phyloP scores from a whole-genome alignment of 2,329 filamentous ascomycete genomes.

The Plenodomus lindquistii region DNA sequence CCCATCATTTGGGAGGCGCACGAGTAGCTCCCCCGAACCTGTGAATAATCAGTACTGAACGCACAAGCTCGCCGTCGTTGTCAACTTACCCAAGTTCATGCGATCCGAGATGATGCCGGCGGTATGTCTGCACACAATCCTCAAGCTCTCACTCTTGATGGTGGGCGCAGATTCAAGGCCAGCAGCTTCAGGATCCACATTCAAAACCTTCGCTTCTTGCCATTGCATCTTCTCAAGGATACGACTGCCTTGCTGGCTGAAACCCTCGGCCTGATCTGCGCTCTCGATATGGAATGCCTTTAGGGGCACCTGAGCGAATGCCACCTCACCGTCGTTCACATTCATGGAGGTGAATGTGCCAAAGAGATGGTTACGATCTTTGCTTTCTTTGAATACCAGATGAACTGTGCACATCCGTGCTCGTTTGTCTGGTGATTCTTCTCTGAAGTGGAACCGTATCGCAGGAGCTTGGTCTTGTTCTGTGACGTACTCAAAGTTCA shows the following conservation, averaged over 20 bases:
- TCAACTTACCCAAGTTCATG: slow-evolving; percentile 67
- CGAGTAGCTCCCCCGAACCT: slow-evolving; percentile 51
- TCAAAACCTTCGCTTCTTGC: slow-evolving; percentile 73
- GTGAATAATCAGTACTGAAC: neutral
- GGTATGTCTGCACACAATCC: slow-evolving; percentile 74
- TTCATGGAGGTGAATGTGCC: slow-evolving; percentile 73
- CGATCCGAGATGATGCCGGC: slow-evolving; percentile 81
- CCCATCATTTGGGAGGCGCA: slow-evolving; percentile 50
- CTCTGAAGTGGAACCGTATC: slow-evolving; percentile 71
- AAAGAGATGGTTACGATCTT: slow-evolving; percentile 72
- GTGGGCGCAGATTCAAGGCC: slow-evolving; percentile 65
- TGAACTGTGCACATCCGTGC: slow-evolving; percentile 65
- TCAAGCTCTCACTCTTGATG: slow-evolving; percentile 75
- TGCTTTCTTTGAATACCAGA: slow-evolving; percentile 74
- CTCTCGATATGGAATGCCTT: slow-evolving; percentile 67
- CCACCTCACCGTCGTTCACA: slow-evolving; percentile 68
- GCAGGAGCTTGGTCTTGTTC: slow-evolving; percentile 68
- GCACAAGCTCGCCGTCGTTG: neutral
- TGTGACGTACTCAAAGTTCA: slow-evolving; percentile 72
- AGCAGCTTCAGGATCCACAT: slow-evolving; percentile 62
- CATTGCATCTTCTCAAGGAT: slow-evolving; percentile 57
- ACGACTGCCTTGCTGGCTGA: slow-evolving; percentile 44
- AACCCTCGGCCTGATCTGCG: slow-evolving; percentile 54
- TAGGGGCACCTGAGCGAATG: slow-evolving; percentile 71
- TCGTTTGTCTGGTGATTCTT: slow-evolving; percentile 54